These are phyloP conservation scores for Penicillium hesseltinei DNA, from an alignment of 2,329 filamentous ascomycete species.

Conservation along the genomic window DNA sequence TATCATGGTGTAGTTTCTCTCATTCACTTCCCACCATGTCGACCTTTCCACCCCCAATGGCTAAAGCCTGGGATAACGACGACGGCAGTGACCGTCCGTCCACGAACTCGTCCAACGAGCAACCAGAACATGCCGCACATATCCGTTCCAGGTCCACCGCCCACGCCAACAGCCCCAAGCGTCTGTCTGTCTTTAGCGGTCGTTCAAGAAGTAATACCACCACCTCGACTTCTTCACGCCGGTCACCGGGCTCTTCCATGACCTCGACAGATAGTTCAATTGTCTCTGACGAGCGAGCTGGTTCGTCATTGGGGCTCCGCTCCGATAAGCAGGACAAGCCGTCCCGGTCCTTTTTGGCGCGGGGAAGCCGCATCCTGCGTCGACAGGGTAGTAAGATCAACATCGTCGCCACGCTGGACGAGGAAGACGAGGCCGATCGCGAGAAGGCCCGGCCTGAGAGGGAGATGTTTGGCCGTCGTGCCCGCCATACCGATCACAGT, in stretches of 20 bases:
- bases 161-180: constrained; percentile 39
- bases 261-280: constrained; percentile 35
- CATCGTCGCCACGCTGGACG: constrained; percentile 42
- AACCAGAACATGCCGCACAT: constrained; percentile 35
- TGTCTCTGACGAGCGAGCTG: constrained; percentile 32
- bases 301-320: constrained; percentile 27
- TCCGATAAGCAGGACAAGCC: constrained; percentile 36
- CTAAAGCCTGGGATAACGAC: constrained; percentile 17
- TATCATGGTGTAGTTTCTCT: constrained; percentile 11
- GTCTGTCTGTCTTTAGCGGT: constrained; percentile 40
- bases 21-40: constrained; percentile 5
- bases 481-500: constrained; percentile 37
- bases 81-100: constrained; percentile 33
- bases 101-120: constrained; percentile 34
- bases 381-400: constrained; percentile 49
- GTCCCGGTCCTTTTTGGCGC: constrained; percentile 43
- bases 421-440: constrained; percentile 39
- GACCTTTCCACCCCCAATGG: constrained; percentile 6
- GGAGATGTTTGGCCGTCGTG: constrained; percentile 35
- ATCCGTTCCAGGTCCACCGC: constrained; percentile 38
- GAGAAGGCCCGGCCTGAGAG: constrained; percentile 35
- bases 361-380: constrained; percentile 48
- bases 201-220: constrained; percentile 48
- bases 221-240: constrained; percentile 51
- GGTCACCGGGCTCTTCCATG: constrained; percentile 48